Percentiles rank a stretch among this genome's conserved stretches.
phyloP scores from a whole-genome alignment of 2,329 filamentous ascomycete genomes.

The Sporothrix globosa region DNA sequence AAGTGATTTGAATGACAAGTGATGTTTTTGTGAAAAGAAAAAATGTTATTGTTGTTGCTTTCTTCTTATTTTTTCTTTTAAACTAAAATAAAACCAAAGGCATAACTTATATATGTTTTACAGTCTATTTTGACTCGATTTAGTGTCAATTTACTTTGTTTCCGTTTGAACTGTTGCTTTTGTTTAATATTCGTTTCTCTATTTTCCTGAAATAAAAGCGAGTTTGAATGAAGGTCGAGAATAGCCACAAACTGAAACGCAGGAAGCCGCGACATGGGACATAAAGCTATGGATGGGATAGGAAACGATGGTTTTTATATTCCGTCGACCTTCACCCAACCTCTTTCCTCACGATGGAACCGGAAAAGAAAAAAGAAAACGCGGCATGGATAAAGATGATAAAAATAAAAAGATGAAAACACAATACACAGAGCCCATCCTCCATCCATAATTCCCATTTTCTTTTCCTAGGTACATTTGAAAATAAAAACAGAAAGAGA shows the following conservation, averaged over 20 bases:
- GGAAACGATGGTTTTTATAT: background rate
- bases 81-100: too few species aligned
- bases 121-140: too few species aligned
- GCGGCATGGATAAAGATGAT: background rate
- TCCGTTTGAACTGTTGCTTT: too few species aligned
- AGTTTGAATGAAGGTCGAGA: background rate
- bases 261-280: background rate
- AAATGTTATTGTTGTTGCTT: too few species aligned
- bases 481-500: slow-evolving; percentile 10
- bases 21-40: too few species aligned
- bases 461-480: background rate
- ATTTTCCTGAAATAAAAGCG: too few species aligned
- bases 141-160: too few species aligned
- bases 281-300: background rate
- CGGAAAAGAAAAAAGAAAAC: background rate
- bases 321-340: background rate
- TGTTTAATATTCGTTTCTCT: too few species aligned
- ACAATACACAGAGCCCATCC: slow-evolving; percentile 21
- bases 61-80: too few species aligned
- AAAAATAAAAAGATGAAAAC: slow-evolving; percentile 22
- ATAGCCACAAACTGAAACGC: background rate
- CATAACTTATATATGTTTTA: too few species aligned
- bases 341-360: background rate
- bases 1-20: too few species aligned
- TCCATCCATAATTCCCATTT: background rate